Conservation (phyloP, 805 yeast species). For the Candida qinlingensis region DNA sequence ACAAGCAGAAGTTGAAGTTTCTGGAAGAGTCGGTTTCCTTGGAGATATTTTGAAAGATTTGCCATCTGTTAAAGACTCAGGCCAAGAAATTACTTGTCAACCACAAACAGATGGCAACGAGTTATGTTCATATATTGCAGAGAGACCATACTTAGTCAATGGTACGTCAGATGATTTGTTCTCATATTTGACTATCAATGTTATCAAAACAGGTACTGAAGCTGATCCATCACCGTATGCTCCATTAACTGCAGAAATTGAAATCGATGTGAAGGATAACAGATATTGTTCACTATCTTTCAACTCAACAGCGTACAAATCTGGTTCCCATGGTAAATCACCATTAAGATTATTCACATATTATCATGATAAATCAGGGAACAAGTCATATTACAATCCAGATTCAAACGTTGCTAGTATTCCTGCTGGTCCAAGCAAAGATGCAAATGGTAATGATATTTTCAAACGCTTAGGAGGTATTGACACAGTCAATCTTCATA, state of each 20-base stretch:
- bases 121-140: conserved; percentile 46
- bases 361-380: conserved; percentile 30
- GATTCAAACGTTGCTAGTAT: conserved; percentile 1
- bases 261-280: conserved; percentile 52
- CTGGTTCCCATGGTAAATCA: conserved; percentile 33
- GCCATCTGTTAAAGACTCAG: conserved; percentile 51
- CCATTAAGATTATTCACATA: conserved; percentile 64
- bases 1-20: conserved; percentile 37
- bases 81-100: conserved; percentile 30
- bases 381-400: conserved; percentile 1
- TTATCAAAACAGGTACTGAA: conserved; percentile 43
- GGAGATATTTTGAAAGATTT: conserved; percentile 46
- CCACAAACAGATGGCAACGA: conserved; percentile 41
- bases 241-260: conserved; percentile 59
- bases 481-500: conserved; percentile 57
- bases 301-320: conserved; percentile 40
- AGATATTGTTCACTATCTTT: conserved; percentile 62
- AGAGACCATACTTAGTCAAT: conserved; percentile 42
- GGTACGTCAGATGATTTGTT: conserved; percentile 30
- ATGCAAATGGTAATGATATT: conserved; percentile 37
- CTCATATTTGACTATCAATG: conserved; percentile 45
- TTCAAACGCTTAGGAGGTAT: conserved; percentile 60
- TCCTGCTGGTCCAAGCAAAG: conserved; percentile 25
- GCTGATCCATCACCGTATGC: conserved; percentile 49
- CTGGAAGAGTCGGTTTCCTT: conserved; percentile 47